These are phyloP conservation scores for Phytopythium litorale DNA, from an alignment of 352 stramenopile species.

Conservation along the genomic window DNA sequence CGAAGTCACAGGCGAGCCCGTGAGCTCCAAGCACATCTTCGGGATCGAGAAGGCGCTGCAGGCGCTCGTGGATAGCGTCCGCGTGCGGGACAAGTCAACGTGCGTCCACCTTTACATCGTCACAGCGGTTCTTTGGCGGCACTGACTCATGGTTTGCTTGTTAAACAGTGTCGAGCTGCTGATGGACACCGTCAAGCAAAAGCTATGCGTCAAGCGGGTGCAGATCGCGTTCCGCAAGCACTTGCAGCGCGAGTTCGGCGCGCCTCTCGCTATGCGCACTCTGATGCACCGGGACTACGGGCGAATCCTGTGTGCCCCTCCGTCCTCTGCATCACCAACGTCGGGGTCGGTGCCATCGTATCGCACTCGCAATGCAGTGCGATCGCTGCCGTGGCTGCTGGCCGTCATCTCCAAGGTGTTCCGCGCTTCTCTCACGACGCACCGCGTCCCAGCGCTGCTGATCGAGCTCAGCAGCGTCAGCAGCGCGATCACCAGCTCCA, in stretches of 20 bases:
- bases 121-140: not conserved
- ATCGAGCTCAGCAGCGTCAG: constrained; percentile 47
- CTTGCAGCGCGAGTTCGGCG: constrained; percentile 56
- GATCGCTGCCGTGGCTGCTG: constrained; percentile 54
- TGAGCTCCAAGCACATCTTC: constrained; percentile 56
- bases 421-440: constrained; percentile 27
- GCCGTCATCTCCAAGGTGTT: constrained; percentile 61
- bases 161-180: constrained; percentile 42
- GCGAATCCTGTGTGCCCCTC: not conserved
- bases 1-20: constrained; percentile 41
- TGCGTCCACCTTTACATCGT: constrained; percentile 14
- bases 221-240: constrained; percentile 68
- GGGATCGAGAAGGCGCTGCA: constrained; percentile 65
- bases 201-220: constrained; percentile 62
- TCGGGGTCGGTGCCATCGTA: constrained; percentile 18
- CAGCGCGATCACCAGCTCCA: constrained; percentile 12
- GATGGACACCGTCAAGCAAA: constrained; percentile 69
- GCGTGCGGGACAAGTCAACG: constrained; percentile 52
- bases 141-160: not conserved
- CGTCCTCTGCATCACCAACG: not conserved
- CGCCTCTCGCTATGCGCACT: constrained; percentile 67
- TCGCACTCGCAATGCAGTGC: constrained; percentile 27
- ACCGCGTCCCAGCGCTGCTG: constrained; percentile 26
- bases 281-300: constrained; percentile 69
- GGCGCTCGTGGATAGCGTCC: constrained; percentile 60